Evolutionary conservation across 371 early-diverging fungal genomes (phyloP), one percentile per base, ranked within the genome.

Genomic region (Zancudomyces culisetae): DNA sequence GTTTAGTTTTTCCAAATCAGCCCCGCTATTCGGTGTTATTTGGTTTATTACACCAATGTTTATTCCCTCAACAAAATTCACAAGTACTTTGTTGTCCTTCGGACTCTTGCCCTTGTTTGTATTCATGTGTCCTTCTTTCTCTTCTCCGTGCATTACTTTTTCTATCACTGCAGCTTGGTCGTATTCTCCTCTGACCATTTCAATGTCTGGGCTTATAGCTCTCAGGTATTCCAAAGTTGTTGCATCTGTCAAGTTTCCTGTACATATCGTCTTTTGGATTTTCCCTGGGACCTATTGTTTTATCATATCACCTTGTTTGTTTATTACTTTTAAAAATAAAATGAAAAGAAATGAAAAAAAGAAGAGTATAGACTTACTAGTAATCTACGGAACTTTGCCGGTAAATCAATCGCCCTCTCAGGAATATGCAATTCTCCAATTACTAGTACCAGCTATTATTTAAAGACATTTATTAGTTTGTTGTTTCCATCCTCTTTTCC

Each of bases 401-500:
- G 92, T 43, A 95, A 72, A 66, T 83, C 87, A 49, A 79, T 74
- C 20, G 80, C 81, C 20, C 96, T 77, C 60, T 87, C 80, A 35
- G 96, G 94, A 65, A 92, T 87, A 72, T 91, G 88, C 52, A 92
- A 73, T 68, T 95, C 93, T 52, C 94, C 93, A 60, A 92, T 79
- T 51, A 79, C 85, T 51, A 92, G 78, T 49, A 90, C 83, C 45
- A 93, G 70, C 79, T 62, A 54, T 59, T 60, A 60, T 39, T 12
- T 46, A n/a, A 26, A 55, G 10, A 39, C 19, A n/a, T 40, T 40
- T 40, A 13, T 40, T n/a, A n/a, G 13, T 40, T 13, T 13, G 40
- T 40, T 40, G n/a, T n/a, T n/a, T n/a, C n/a, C n/a, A n/a, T n/a
- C n/a, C n/a, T n/a, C n/a, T n/a, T n/a, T n/a, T n/a, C n/a, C n/a